phyloP scores from a whole-genome alignment of 257 asterid species.

The Przewalskia tangutica region DNA sequence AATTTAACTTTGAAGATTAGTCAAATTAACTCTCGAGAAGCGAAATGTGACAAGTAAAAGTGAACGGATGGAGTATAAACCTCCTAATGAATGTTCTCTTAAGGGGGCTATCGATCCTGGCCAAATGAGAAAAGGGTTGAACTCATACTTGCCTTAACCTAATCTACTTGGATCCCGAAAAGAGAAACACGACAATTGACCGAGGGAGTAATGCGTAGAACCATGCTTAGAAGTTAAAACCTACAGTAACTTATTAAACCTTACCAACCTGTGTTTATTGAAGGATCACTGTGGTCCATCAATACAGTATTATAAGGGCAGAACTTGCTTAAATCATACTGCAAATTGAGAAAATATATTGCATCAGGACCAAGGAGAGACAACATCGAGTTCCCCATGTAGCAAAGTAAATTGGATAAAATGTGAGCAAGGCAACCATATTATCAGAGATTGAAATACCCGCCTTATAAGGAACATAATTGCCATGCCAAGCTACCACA shows the following conservation, averaged over 20 bases:
- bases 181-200: too few species aligned
- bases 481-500: slow-evolving; percentile 98
- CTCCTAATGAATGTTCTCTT: too few species aligned
- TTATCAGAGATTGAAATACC: background rate
- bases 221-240: background rate
- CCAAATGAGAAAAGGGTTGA: background rate
- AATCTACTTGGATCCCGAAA: background rate
- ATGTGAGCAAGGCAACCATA: background rate
- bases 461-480: slow-evolving; percentile 88
- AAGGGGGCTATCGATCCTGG: background rate
- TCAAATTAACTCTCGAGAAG: too few species aligned
- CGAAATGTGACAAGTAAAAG: too few species aligned
- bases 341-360: slow-evolving; percentile 21
- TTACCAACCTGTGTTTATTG: slow-evolving; percentile 77
- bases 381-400: background rate
- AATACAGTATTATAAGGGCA: slow-evolving; percentile 92
- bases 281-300: slow-evolving; percentile 90
- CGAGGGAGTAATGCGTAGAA: too few species aligned
- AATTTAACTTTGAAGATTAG: too few species aligned
- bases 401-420: background rate
- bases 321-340: slow-evolving; percentile 89
- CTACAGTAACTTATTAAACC: background rate
- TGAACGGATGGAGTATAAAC: too few species aligned
- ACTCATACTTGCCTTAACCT: background rate
- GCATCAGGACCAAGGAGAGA: slow-evolving; percentile 13